A percentile compares a stretch with the other conserved stretches of the same genome.
These are phyloP conservation scores for Discostella stelligera DNA, from an alignment of 352 stramenopile species.

Conservation along the genomic window DNA sequence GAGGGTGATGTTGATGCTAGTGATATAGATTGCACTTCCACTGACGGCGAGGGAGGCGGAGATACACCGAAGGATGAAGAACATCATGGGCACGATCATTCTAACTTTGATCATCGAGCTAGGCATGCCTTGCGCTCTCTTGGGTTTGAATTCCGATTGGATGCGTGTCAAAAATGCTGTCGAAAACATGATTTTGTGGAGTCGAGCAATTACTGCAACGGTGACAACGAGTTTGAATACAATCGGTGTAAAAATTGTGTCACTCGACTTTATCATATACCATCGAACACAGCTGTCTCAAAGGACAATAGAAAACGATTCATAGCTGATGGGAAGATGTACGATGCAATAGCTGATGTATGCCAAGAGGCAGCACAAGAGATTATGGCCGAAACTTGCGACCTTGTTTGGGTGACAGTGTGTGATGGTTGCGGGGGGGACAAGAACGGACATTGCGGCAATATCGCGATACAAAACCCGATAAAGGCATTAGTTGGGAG, in stretches of 20 bases:
- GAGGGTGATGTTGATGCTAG: conserved; percentile 2
- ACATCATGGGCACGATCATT: not conserved
- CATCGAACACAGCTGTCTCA: conserved; percentile 56
- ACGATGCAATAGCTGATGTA: conserved; percentile 58
- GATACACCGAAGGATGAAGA: not conserved
- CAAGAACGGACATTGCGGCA: conserved; percentile 1
- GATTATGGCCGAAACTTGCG: conserved; percentile 51
- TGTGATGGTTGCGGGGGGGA: conserved; percentile 32
- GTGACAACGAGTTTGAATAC: conserved; percentile 1
- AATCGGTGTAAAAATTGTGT: conserved; percentile 17
- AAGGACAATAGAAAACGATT: conserved; percentile 62
- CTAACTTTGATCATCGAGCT: conserved; percentile 28
- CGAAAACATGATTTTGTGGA: not conserved
- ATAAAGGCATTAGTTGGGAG: conserved; percentile 33
- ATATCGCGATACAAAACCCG: conserved; percentile 20
- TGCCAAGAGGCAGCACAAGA: conserved; percentile 70
- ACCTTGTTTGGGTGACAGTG: conserved; percentile 67
- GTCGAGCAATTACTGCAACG: not conserved
- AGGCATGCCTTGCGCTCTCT: conserved; percentile 24
- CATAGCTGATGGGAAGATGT: conserved; percentile 75
- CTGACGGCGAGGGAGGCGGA: not conserved
- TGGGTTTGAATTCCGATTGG: conserved; percentile 38
- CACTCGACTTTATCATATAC: conserved; percentile 58
- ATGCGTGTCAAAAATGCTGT: conserved; percentile 15
- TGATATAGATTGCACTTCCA: not conserved